phyloP scores from a whole-genome alignment of 495 filamentous ascomycete species.

The Symbiotaphrina buchneri region DNA sequence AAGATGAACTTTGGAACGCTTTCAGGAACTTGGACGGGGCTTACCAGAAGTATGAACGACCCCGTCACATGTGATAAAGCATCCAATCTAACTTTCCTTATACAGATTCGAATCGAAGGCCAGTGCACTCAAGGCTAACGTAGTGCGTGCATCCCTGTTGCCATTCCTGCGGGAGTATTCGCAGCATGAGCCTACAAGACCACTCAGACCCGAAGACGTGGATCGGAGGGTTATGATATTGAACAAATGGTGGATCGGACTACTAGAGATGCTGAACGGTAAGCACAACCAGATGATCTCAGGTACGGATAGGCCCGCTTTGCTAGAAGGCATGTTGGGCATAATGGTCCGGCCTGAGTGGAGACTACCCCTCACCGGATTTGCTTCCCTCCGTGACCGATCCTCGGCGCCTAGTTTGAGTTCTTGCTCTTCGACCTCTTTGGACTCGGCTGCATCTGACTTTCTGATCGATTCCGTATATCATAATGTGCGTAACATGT shows the following conservation, averaged over 20 bases:
- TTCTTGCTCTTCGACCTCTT: slow-evolving; percentile 26
- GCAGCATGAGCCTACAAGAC: slow-evolving; percentile 43
- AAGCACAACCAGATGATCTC: slow-evolving; percentile 48
- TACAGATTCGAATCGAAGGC: slow-evolving; percentile 49
- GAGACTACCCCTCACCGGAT: slow-evolving; percentile 46
- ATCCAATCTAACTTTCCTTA: slow-evolving; percentile 6
- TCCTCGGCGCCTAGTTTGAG: slow-evolving; percentile 19
- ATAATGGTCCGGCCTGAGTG: slow-evolving; percentile 92
- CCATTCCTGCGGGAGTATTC: slow-evolving; percentile 61
- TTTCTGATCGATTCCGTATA: slow-evolving; percentile 77
- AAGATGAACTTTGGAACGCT: slow-evolving; percentile 75
- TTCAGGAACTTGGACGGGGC: slow-evolving; percentile 71
- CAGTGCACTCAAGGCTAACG: slow-evolving; percentile 53
- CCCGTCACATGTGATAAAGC: slow-evolving; percentile 3
- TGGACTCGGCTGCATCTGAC: slow-evolving; percentile 42
- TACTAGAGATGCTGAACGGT: slow-evolving; percentile 69
- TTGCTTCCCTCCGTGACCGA: slow-evolving; percentile 27
- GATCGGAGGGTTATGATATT: slow-evolving; percentile 65
- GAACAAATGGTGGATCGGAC: slow-evolving; percentile 88
- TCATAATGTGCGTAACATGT: slow-evolving; percentile 86
- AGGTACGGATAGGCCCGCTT: slow-evolving; percentile 54
- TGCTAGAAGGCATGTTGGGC: slow-evolving; percentile 59
- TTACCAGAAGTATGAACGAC: slow-evolving; percentile 39
- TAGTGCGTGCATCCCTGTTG: slow-evolving; percentile 58
- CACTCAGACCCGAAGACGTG: slow-evolving; percentile 57